Evolutionary conservation across 257 asterid species (phyloP).

Genomic region (Ajuga chamaepitys): DNA sequence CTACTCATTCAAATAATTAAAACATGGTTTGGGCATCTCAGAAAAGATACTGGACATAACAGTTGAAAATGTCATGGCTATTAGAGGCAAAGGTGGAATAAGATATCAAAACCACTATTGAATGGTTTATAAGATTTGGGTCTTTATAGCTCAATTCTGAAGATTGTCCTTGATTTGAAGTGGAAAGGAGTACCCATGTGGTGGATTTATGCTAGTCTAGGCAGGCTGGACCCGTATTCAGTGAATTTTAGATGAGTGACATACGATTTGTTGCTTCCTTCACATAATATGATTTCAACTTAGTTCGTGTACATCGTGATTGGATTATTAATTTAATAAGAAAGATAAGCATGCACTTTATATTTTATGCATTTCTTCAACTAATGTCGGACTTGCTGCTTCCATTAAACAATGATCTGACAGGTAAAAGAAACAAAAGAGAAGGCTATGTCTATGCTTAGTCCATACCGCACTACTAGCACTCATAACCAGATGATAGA

Average conservation of each 20-base stretch:
- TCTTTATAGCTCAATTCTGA: conserved; percentile 2
- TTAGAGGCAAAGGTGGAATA: not conserved
- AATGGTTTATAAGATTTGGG: not conserved
- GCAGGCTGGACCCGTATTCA: too few species aligned
- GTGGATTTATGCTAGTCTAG: not conserved
- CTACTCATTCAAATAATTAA: too few species aligned
- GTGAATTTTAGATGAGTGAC: not conserved
- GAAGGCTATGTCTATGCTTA: conserved; percentile 73
- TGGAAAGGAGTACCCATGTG: not conserved
- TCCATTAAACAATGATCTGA: conserved; percentile 12
- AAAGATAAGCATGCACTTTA: not conserved
- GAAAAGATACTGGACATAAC: not conserved
- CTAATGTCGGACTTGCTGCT: not conserved
- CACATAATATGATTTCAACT: conserved; percentile 3
- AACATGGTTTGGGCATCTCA: too few species aligned
- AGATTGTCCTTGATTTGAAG: conserved; percentile 1
- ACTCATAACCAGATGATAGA: conserved; percentile 52
- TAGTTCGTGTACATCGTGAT: not conserved
- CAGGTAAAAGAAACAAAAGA: conserved; percentile 94
- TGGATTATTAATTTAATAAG: not conserved
- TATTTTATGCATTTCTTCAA: conserved; percentile 4
- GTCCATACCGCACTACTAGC: conserved; percentile 52
- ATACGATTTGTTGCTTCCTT: not conserved
- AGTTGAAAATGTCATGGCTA: not conserved
- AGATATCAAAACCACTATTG: not conserved